Conservation (phyloP, 2,329 filamentous ascomycete genomes). For the Coniochaeta sp. region DNA sequence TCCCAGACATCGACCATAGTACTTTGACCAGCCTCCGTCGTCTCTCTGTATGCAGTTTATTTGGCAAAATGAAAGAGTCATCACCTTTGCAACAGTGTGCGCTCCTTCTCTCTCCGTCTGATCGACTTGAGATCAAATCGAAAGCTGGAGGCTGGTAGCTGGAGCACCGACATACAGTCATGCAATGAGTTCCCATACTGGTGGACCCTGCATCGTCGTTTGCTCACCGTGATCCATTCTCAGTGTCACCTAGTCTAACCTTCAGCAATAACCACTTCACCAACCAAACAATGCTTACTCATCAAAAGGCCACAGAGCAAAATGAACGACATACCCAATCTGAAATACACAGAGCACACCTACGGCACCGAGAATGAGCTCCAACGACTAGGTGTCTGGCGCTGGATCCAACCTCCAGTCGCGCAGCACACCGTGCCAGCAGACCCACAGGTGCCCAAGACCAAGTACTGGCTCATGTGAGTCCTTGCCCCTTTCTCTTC, state of each 20-base stretch:
- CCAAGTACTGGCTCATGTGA: conserved; percentile 2
- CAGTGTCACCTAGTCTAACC: background rate
- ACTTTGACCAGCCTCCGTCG: too few species aligned
- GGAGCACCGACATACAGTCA: background rate
- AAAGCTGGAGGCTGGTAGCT: background rate
- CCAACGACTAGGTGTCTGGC: background rate
- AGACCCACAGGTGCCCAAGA: background rate
- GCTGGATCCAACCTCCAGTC: background rate
- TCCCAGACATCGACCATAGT: too few species aligned
- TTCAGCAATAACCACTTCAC: background rate
- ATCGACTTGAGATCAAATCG: too few species aligned
- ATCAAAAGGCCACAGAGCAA: background rate
- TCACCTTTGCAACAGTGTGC: too few species aligned
- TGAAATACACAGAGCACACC: background rate
- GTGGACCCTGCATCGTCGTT: too few species aligned
- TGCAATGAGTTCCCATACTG: too few species aligned
- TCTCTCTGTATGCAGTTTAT: too few species aligned
- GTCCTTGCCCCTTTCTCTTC: background rate
- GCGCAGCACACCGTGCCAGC: background rate
- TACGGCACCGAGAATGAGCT: background rate
- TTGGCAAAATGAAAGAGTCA: too few species aligned
- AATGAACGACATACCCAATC: background rate
- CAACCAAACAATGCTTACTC: background rate
- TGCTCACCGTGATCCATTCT: background rate
- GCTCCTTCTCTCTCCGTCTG: too few species aligned